Evolutionary conservation across 176 grass and related monocot genomes (phyloP).

Genomic region (Chloris gayana): DNA sequence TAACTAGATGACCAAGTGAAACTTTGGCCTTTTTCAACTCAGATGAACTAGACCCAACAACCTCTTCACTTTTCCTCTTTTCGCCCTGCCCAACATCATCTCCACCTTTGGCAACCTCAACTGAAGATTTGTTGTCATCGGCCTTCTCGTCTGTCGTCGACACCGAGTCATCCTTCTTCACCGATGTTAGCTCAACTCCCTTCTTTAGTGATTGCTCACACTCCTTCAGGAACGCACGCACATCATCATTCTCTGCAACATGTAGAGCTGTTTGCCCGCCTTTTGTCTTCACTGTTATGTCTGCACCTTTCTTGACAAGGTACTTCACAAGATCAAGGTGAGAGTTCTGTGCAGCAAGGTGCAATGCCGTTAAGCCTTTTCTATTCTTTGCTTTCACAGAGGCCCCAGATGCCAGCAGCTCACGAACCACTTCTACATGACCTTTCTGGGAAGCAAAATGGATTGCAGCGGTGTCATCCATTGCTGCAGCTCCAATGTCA

Average conservation of each 20-base stretch:
- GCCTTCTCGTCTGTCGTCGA: conserved; percentile 30
- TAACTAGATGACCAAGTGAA: conserved; percentile 77
- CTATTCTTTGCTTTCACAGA: conserved; percentile 86
- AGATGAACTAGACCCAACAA: background rate
- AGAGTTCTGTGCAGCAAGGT: conserved; percentile 87
- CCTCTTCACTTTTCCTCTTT: conserved; percentile 66
- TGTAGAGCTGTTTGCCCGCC: conserved; percentile 75
- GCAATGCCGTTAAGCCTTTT: conserved; percentile 78
- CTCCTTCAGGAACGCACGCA: conserved; percentile 66
- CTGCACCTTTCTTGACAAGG: conserved; percentile 69
- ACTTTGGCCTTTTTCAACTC: conserved; percentile 73
- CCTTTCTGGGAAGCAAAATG: conserved; percentile 99
- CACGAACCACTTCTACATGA: conserved; percentile 68
- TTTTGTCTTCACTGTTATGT: conserved; percentile 76
- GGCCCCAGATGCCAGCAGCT: conserved; percentile 64
- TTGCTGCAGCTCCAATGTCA: conserved; percentile 75
- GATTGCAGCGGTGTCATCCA: conserved; percentile 84
- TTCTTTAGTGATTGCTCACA: conserved; percentile 57
- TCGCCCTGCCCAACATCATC: conserved; percentile 37
- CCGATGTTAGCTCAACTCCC: conserved; percentile 38
- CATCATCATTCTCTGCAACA: conserved; percentile 76
- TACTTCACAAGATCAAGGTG: conserved; percentile 85
- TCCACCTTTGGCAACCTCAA: conserved; percentile 33
- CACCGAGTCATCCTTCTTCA: conserved; percentile 44
- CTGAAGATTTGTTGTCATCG: conserved; percentile 26